These are phyloP conservation scores for Phytopythium mirpurense DNA, from an alignment of 352 stramenopile genomes.

Conservation along the genomic window DNA sequence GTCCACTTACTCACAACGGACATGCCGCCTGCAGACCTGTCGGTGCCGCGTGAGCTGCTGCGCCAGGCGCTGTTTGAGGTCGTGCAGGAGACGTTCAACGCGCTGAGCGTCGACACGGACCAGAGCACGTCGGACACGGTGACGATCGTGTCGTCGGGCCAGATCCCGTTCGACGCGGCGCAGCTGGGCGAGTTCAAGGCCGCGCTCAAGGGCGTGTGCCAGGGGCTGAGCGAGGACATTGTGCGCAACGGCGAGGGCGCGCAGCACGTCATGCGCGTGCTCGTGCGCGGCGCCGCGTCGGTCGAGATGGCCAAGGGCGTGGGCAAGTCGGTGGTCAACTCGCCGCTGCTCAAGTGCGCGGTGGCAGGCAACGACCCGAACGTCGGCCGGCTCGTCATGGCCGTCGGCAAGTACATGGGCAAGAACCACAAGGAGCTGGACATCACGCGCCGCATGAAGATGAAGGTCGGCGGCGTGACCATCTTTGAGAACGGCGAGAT, in stretches of 20 bases:
- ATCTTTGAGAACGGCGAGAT: slow-evolving; percentile 97
- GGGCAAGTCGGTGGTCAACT: slow-evolving; percentile 92
- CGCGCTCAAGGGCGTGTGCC: slow-evolving; percentile 90
- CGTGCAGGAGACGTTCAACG: slow-evolving; percentile 88
- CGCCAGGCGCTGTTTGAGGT: slow-evolving; percentile 74
- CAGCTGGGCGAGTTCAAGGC: slow-evolving; percentile 88
- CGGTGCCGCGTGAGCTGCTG: slow-evolving; percentile 77
- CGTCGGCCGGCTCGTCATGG: slow-evolving; percentile 94
- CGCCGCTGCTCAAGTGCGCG: slow-evolving; percentile 97
- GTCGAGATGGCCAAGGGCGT: slow-evolving; percentile 82
- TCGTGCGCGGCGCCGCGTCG: slow-evolving; percentile 82
- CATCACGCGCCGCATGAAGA: slow-evolving; percentile 77
- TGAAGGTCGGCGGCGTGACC: slow-evolving; percentile 85
- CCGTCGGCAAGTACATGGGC: slow-evolving; percentile 95
- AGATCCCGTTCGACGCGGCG: slow-evolving; percentile 83
- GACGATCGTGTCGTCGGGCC: slow-evolving; percentile 92
- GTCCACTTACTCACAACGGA: no score
- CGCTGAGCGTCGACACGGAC: slow-evolving; percentile 96
- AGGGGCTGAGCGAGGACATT: slow-evolving; percentile 94
- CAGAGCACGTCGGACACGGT: slow-evolving; percentile 98
- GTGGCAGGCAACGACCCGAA: slow-evolving; percentile 98
- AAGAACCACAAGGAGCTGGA: slow-evolving; percentile 87
- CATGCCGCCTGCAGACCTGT: no score
- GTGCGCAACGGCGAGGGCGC: slow-evolving; percentile 98
- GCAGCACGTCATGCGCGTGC: slow-evolving; percentile 95